Evolutionary conservation across 1,139 yeast species (phyloP).

Genomic region (Hemisphaericaspora xylanilytica): DNA sequence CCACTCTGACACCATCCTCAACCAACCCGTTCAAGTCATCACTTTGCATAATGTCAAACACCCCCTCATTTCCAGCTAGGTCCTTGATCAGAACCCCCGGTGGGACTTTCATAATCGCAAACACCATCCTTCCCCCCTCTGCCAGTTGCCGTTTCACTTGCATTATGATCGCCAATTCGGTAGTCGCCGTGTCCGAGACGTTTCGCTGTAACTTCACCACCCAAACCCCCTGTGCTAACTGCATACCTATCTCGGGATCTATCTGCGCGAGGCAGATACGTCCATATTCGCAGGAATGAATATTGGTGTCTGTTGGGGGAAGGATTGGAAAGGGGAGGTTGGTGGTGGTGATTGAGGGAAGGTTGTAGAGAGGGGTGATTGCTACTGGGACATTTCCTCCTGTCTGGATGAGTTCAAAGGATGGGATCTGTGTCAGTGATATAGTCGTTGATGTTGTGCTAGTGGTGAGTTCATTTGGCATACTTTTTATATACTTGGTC

Average conservation of each 20-base stretch:
- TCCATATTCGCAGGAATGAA: not conserved
- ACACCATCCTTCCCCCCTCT: too few relatives aligned
- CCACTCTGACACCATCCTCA: not conserved
- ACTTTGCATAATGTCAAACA: not conserved
- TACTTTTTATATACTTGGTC: too few relatives aligned
- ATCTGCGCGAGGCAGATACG: not conserved
- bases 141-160: too few relatives aligned
- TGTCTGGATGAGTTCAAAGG: not conserved
- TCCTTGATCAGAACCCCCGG: too few relatives aligned
- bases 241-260: not conserved
- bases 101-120: too few relatives aligned
- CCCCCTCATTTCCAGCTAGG: not conserved
- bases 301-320: not conserved
- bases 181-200: constrained; percentile 8
- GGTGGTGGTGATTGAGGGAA: not conserved
- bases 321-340: not conserved
- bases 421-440: not conserved
- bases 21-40: not conserved
- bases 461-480: not conserved
- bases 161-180: too few relatives aligned
- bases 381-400: constrained; percentile 1
- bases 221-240: not conserved
- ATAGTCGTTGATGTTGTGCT: not conserved
- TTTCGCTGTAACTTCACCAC: constrained; percentile 1
- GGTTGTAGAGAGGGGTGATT: not conserved